phyloP scores from a whole-genome alignment of 345 rosid genomes.

The Theobroma cacao region DNA sequence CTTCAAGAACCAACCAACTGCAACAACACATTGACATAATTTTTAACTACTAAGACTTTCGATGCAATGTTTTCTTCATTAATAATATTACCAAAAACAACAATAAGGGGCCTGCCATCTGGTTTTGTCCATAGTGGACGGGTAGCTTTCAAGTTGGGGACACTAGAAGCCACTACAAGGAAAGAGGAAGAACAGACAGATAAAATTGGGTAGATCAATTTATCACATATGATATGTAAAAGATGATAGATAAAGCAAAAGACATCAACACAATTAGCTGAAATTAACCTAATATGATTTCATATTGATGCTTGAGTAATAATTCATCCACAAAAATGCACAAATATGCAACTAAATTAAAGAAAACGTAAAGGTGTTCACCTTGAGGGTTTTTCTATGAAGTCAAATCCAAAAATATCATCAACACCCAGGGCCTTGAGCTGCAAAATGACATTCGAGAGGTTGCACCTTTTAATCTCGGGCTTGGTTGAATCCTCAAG shows the following conservation, averaged over 20 bases:
- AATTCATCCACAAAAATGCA: neutral
- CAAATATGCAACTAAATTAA: neutral
- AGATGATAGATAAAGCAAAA: neutral
- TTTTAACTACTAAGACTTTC: neutral
- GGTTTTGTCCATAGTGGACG: neutral
- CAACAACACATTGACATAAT: neutral
- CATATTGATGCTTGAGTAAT: neutral
- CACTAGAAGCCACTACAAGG: neutral
- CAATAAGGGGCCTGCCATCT: neutral
- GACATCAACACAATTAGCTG: neutral
- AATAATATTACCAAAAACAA: neutral
- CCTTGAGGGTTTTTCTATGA: conserved; percentile 93
- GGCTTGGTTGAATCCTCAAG: conserved; percentile 89
- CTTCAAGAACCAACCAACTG: neutral
- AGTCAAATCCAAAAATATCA: conserved; percentile 88
- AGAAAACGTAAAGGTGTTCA: conserved; percentile 15
- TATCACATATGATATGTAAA: neutral
- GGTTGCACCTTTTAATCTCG: conserved; percentile 92
- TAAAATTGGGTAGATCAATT: neutral
- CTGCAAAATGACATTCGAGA: conserved; percentile 85
- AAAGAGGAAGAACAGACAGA: neutral
- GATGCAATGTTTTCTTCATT: neutral
- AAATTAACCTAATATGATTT: neutral
- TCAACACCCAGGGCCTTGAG: conserved; percentile 88
- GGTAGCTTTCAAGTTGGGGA: neutral